Evolutionary conservation across 2,329 filamentous ascomycete genomes (phyloP).

Genomic region (Alternaria conjuncta): DNA sequence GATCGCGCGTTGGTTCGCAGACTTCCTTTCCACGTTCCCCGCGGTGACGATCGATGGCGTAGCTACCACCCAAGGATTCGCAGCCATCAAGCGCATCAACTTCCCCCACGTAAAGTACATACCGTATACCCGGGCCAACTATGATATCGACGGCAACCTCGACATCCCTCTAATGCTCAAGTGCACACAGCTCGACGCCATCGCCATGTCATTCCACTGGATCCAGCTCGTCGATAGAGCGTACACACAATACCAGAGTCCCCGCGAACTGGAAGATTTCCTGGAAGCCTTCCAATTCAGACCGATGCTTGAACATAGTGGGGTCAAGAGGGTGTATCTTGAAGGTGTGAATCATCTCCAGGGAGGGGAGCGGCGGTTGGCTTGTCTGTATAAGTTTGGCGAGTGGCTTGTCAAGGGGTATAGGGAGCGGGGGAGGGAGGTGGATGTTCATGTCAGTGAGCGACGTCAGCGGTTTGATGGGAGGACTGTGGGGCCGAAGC

Average conservation of each 20-base stretch:
- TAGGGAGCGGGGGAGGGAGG: not conserved
- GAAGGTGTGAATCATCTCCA: not conserved
- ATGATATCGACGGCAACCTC: not conserved
- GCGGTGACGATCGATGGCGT: not conserved
- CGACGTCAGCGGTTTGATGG: not conserved
- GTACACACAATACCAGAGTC: not conserved
- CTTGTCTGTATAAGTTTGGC: not conserved
- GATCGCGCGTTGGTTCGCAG: not conserved
- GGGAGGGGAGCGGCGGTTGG: not conserved
- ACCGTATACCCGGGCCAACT: not conserved
- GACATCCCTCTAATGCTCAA: not conserved
- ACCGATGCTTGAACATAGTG: not conserved
- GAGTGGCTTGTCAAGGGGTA: not conserved
- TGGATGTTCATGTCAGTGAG: not conserved
- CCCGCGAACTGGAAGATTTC: not conserved
- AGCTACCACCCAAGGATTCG: not conserved
- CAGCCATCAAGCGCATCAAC: not conserved
- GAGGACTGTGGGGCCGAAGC: not conserved
- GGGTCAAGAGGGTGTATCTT: not conserved
- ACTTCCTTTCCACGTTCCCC: not conserved
- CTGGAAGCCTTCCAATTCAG: not conserved
- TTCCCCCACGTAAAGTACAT: not conserved
- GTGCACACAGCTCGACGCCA: not conserved
- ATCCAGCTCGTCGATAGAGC: not conserved
- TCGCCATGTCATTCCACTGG: not conserved